These are phyloP conservation scores for Myriosclerotinia duriaeana DNA, from an alignment of 2,329 filamentous ascomycete species.

Conservation along the genomic window DNA sequence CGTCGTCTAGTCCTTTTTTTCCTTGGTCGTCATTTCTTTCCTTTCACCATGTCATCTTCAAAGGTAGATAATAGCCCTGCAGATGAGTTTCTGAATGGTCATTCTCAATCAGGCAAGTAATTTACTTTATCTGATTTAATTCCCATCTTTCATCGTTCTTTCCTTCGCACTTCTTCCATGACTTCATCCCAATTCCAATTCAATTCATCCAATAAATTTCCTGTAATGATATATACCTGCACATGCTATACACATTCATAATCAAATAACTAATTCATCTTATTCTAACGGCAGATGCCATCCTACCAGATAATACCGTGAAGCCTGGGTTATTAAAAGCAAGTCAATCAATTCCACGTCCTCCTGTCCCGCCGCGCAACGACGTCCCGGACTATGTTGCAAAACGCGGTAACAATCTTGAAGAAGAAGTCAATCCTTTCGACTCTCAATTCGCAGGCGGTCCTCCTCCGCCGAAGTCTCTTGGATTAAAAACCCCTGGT, in stretches of 20 bases:
- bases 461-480: slow-evolving; percentile 47
- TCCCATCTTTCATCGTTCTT: no score
- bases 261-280: not conserved
- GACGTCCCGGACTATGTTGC: slow-evolving; percentile 68
- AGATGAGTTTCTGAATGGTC: not conserved
- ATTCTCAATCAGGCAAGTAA: slow-evolving; percentile 2
- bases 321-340: not conserved
- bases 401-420: slow-evolving; percentile 45
- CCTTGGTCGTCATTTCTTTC: not conserved
- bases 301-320: not conserved
- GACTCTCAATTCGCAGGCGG: slow-evolving; percentile 74
- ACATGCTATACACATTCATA: not conserved
- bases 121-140: no score
- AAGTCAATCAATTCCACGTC: slow-evolving; percentile 35
- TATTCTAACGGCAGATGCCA: not conserved
- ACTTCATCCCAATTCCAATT: not conserved
- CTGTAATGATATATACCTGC: no score
- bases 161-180: no score
- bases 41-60: slow-evolving; percentile 7
- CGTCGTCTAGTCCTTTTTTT: not conserved
- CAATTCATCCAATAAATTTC: not conserved
- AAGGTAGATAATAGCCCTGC: not conserved
- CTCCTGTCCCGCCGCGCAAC: slow-evolving; percentile 48
- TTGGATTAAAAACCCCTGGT: slow-evolving; percentile 74
- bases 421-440: slow-evolving; percentile 91